A percentile compares a stretch with the other conserved stretches of the same genome.
Evolutionary conservation across 2,329 filamentous ascomycete species (phyloP).

Genomic region (Mollisia scopiformis): DNA sequence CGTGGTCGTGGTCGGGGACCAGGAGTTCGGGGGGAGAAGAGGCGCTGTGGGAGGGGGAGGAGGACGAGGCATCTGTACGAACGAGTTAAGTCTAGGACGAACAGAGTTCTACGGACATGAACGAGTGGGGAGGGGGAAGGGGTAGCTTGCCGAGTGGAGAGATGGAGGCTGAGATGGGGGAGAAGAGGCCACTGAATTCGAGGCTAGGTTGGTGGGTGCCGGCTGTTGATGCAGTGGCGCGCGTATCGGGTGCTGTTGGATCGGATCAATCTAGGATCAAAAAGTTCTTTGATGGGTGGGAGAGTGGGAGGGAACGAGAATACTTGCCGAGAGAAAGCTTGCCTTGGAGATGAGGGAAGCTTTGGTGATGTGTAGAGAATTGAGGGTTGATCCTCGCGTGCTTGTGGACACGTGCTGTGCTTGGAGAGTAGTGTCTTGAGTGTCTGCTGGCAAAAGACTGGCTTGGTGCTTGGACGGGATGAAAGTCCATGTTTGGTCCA

Average conservation of each 20-base stretch:
- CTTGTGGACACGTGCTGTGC: background rate
- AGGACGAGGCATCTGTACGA: slow-evolving; percentile 7
- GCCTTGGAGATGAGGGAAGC: background rate
- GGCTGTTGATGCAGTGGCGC: background rate
- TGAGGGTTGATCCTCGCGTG: background rate
- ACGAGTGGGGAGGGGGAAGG: background rate
- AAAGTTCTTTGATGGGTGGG: slow-evolving; percentile 52
- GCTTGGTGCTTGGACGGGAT: background rate
- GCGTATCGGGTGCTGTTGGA: slow-evolving; percentile 32
- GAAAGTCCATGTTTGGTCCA: background rate
- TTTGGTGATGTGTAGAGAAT: background rate
- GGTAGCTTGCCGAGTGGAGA: slow-evolving; percentile 16
- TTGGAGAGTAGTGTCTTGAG: background rate
- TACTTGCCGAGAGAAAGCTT: slow-evolving; percentile 69
- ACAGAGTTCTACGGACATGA: slow-evolving; percentile 11
- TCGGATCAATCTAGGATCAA: slow-evolving; percentile 65
- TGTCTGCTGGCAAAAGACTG: too few species aligned
- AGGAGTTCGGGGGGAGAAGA: slow-evolving; percentile 3
- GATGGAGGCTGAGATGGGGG: background rate
- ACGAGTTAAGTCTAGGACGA: slow-evolving; percentile 18
- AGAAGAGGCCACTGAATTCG: slow-evolving; percentile 3
- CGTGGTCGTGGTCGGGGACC: background rate
- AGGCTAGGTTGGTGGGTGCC: background rate
- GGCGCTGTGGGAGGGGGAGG: slow-evolving; percentile 9
- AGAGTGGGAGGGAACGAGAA: slow-evolving; percentile 49